These are phyloP conservation scores for Cytospora leucostoma DNA, from an alignment of 2,329 filamentous ascomycete species.

Conservation along the genomic window DNA sequence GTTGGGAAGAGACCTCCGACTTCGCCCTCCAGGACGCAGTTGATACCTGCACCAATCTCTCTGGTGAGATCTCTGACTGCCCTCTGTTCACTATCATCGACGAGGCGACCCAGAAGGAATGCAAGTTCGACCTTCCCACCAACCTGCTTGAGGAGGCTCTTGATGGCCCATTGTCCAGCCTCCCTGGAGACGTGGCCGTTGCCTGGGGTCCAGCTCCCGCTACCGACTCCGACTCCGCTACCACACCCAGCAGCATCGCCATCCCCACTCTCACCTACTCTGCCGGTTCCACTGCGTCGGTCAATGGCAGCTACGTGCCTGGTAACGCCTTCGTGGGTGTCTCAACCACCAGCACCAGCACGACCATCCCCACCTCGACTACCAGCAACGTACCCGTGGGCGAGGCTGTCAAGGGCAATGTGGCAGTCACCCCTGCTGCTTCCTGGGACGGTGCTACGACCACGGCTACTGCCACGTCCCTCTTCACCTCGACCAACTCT, in stretches of 20 bases:
- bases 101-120: constrained; percentile 55
- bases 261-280: constrained; percentile 41
- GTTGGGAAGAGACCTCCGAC: constrained; percentile 61
- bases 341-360: constrained; percentile 29
- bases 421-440: constrained; percentile 1
- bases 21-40: constrained; percentile 70
- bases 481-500: constrained; percentile 24
- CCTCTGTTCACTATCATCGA: constrained; percentile 70
- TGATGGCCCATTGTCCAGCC: constrained; percentile 52
- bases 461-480: constrained; percentile 18
- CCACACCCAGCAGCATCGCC: constrained; percentile 28
- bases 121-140: constrained; percentile 62
- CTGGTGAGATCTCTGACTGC: constrained; percentile 73
- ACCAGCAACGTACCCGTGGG: constrained; percentile 11
- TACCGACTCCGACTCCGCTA: constrained; percentile 22
- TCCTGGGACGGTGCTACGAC: constrained; percentile 1
- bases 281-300: constrained; percentile 39
- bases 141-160: constrained; percentile 61
- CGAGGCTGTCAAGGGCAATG: constrained; percentile 18
- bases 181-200: constrained; percentile 67
- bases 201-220: constrained; percentile 37
- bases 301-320: constrained; percentile 38
- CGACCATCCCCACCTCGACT: constrained; percentile 3
- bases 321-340: constrained; percentile 46
- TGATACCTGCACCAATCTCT: constrained; percentile 70